Evolutionary conservation across 371 early-diverging fungal species (phyloP).

Genomic region (Apophysomyces ossiformis): DNA sequence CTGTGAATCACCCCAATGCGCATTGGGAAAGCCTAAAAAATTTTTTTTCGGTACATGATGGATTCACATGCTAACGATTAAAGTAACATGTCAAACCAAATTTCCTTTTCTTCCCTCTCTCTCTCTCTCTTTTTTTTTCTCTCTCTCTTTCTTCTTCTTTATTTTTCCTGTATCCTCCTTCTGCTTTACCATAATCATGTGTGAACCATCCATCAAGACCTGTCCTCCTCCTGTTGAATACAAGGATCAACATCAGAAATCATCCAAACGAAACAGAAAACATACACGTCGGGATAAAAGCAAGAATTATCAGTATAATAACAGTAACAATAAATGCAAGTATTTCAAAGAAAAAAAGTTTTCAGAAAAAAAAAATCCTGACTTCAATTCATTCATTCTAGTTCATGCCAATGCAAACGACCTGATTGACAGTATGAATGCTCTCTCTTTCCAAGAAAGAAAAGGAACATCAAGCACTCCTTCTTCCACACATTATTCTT

Average conservation of each 20-base stretch:
- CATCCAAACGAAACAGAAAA: not conserved
- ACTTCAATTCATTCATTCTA: not conserved
- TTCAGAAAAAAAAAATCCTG: not conserved
- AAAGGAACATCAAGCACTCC: not conserved
- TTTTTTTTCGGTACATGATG: no score
- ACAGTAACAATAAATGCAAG: conserved; percentile 5
- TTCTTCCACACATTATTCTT: not conserved
- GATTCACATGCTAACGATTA: conserved; percentile 1
- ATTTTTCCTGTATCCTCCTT: not conserved
- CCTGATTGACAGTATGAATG: not conserved
- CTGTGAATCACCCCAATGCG: conserved; percentile 1
- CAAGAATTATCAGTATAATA: not conserved
- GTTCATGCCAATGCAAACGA: not conserved
- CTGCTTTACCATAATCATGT: no score
- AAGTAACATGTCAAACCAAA: conserved; percentile 1
- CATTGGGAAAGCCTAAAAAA: not conserved
- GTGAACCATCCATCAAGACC: no score
- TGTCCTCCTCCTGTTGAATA: no score
- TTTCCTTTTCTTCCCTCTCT: not conserved
- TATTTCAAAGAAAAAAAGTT: not conserved
- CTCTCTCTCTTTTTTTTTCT: not conserved
- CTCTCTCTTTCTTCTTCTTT: not conserved
- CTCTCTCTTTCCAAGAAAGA: not conserved
- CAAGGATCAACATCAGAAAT: not conserved
- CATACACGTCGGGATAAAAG: not conserved